A percentile compares a stretch with the other conserved stretches of the same genome.
These are phyloP conservation scores for Stentor coeruleus DNA, from an alignment of 73 alveolate genomes.

Conservation along the genomic window DNA sequence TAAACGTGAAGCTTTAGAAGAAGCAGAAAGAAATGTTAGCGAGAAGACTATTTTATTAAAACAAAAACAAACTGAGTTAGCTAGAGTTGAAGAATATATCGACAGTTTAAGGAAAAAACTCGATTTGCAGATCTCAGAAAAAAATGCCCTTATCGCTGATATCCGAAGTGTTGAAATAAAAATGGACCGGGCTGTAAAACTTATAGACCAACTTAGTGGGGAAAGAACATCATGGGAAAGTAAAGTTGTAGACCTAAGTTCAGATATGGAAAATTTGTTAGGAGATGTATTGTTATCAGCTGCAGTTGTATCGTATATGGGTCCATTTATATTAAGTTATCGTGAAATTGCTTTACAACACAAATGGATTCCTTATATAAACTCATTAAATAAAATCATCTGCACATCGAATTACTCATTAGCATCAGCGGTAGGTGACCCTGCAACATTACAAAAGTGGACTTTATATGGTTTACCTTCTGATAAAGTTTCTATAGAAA, in stretches of 20 bases:
- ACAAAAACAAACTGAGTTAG: constrained; percentile 76
- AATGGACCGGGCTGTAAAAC: constrained; percentile 77
- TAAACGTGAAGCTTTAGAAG: constrained; percentile 81
- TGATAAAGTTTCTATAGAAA: constrained; percentile 89
- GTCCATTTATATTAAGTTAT: constrained; percentile 83
- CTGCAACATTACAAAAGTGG: constrained; percentile 83
- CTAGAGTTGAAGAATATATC: constrained; percentile 79
- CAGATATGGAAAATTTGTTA: constrained; percentile 74
- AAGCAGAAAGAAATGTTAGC: constrained; percentile 71
- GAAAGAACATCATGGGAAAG: constrained; percentile 88
- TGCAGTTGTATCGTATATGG: constrained; percentile 86
- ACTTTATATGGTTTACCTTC: constrained; percentile 84
- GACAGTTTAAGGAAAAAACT: constrained; percentile 80
- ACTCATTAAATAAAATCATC: constrained; percentile 48
- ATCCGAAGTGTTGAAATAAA: constrained; percentile 77
- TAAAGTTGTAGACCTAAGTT: constrained; percentile 65
- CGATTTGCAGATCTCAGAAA: constrained; percentile 76
- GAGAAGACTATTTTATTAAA: constrained; percentile 65
- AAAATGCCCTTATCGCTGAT: constrained; percentile 67
- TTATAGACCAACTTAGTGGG: constrained; percentile 78
- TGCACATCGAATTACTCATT: constrained; percentile 76
- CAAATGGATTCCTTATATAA: constrained; percentile 74
- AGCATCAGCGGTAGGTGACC: constrained; percentile 72
- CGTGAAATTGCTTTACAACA: constrained; percentile 64
- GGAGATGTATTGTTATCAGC: constrained; percentile 92